Evolutionary conservation across 2,329 filamentous ascomycete genomes (phyloP).

Genomic region (Akanthomyces dipterigenus): DNA sequence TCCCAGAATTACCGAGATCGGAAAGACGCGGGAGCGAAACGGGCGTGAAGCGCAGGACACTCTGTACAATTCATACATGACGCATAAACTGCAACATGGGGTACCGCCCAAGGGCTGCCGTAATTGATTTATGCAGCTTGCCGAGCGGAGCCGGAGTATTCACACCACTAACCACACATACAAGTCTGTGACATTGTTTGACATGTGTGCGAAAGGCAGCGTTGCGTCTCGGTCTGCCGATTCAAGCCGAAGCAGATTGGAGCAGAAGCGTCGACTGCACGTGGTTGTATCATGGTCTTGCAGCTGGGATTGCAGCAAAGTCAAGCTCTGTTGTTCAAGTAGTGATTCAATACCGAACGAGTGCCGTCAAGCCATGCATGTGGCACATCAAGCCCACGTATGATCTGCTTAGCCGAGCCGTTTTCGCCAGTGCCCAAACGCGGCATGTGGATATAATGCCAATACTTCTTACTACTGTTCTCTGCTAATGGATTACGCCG

Average conservation of each 20-base stretch:
- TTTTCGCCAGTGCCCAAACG: neutral
- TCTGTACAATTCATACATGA: neutral
- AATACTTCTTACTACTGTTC: neutral
- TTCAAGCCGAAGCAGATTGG: neutral
- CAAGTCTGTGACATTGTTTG: neutral
- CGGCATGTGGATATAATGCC: conserved; percentile 1
- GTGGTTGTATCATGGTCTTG: neutral
- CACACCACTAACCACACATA: neutral
- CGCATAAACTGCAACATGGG: neutral
- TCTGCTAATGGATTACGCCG: neutral
- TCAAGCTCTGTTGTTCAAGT: neutral
- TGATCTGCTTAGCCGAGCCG: conserved; percentile 7
- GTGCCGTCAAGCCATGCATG: neutral
- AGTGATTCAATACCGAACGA: neutral
- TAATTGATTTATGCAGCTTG: neutral
- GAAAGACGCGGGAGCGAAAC: conserved; percentile 8
- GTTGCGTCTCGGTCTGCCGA: neutral
- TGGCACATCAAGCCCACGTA: neutral
- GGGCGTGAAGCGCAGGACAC: neutral
- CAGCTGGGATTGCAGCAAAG: neutral
- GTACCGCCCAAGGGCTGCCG: too few relatives aligned
- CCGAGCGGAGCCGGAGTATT: neutral
- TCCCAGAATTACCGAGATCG: conserved; percentile 9
- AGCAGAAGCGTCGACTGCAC: neutral
- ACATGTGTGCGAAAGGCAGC: neutral